Conservation (phyloP, 2,329 filamentous ascomycete genomes). For the Ceratocystis cacaofunesta region DNA sequence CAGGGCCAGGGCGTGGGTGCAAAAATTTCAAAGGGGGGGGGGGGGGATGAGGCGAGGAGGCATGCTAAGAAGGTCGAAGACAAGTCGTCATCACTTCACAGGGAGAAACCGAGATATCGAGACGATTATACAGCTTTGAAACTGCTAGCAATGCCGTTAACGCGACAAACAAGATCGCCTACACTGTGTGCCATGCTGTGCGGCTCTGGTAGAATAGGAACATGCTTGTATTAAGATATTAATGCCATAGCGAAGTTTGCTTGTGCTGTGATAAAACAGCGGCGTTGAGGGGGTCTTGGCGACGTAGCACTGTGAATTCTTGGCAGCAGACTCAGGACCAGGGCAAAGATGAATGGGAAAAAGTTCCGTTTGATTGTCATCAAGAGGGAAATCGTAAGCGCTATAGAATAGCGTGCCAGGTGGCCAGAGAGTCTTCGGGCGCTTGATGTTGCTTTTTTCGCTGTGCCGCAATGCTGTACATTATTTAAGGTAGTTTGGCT, state of each 20-base stretch:
- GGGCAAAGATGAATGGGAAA: not conserved
- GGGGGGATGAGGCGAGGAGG: not conserved
- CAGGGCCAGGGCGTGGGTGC: not conserved
- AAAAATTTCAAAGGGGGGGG: not conserved
- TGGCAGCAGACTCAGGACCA: not conserved
- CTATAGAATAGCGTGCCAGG: not conserved
- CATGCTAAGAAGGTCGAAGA: not conserved
- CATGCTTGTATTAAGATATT: not conserved
- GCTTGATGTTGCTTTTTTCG: not conserved
- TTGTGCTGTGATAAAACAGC: not conserved
- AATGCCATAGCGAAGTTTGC: not conserved
- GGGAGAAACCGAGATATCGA: not conserved
- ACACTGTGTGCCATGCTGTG: too few species aligned
- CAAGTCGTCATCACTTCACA: not conserved
- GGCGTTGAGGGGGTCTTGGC: not conserved
- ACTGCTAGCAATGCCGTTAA: not conserved
- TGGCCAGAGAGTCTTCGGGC: not conserved
- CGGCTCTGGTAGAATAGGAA: not conserved
- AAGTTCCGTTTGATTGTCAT: not conserved
- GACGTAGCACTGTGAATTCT: not conserved
- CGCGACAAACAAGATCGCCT: too few species aligned
- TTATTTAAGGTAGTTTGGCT: not conserved
- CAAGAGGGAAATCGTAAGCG: conserved; percentile 2
- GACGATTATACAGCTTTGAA: conserved; percentile 3
- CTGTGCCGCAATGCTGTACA: not conserved